A percentile compares a stretch with the other conserved stretches of the same genome.
These are phyloP conservation scores for Cydonia oblonga DNA, from an alignment of 331 rosid genomes.

Conservation along the genomic window DNA sequence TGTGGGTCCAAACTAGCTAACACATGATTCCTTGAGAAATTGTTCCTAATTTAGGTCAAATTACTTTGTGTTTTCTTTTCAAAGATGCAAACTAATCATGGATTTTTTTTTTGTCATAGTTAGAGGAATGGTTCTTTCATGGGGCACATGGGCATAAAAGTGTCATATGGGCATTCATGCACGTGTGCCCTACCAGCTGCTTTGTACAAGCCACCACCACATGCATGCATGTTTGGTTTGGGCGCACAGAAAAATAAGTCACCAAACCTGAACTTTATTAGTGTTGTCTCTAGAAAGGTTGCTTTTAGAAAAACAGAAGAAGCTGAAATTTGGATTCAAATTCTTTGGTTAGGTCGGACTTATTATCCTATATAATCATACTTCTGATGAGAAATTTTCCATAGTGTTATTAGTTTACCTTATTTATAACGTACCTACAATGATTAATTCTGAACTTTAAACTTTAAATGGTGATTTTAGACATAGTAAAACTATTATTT, in stretches of 20 bases:
- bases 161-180: constrained; percentile 33
- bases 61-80: constrained; percentile 27
- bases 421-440: neutral
- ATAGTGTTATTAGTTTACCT: neutral
- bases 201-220: constrained; percentile 25
- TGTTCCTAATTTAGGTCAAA: constrained; percentile 34
- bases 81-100: constrained; percentile 27
- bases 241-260: neutral
- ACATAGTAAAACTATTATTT: neutral
- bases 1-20: constrained; percentile 36
- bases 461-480: neutral
- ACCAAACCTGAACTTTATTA: neutral
- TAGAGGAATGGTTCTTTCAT: constrained; percentile 35
- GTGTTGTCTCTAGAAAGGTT: neutral
- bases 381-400: neutral
- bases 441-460: no score
- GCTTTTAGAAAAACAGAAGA: neutral
- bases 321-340: neutral
- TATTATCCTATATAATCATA: neutral
- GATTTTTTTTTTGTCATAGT: constrained; percentile 14
- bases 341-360: neutral
- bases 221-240: constrained; percentile 27
- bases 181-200: constrained; percentile 30
- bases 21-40: constrained; percentile 25
- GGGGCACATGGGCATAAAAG: neutral